Evolutionary conservation across 306 rosid species (phyloP).

Genomic region (Trichosanthes cucumerina): DNA sequence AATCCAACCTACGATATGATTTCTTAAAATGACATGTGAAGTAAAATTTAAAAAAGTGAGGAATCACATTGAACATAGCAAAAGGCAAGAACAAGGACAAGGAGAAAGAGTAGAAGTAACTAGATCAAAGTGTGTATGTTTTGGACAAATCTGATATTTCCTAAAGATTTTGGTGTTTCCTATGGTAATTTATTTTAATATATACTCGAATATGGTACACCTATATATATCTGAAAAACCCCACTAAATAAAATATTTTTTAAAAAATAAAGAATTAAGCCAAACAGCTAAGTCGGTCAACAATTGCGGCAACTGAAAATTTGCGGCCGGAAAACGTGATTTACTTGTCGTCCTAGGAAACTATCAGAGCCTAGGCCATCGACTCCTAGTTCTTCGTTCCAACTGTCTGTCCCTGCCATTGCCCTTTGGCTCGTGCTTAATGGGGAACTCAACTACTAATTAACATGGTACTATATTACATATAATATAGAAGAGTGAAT

Average conservation of each 20-base stretch:
- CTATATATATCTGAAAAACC: background rate
- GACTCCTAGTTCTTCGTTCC: background rate
- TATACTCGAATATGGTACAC: background rate
- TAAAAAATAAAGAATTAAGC: background rate
- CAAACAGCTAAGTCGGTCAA: slow-evolving; percentile 7
- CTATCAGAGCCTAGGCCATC: background rate
- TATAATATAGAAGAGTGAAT: no score
- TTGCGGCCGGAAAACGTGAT: background rate
- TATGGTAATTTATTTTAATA: background rate
- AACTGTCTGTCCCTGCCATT: no score
- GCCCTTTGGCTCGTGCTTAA: no score
- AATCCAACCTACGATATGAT: background rate
- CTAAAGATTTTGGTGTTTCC: slow-evolving; percentile 29
- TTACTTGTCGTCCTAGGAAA: slow-evolving; percentile 7
- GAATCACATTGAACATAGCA: background rate
- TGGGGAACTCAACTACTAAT: no score
- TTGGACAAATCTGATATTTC: slow-evolving; percentile 17
- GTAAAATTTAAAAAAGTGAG: background rate
- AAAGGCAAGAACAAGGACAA: background rate
- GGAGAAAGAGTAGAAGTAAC: background rate
- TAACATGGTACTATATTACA: no score
- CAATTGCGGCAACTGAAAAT: slow-evolving; percentile 13
- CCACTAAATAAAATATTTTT: background rate
- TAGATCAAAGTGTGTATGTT: background rate
- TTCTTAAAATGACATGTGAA: background rate